A percentile compares a stretch with the other conserved stretches of the same genome.
phyloP scores from a whole-genome alignment of 2,329 filamentous ascomycete species.

The Harringtonia lauricola region DNA sequence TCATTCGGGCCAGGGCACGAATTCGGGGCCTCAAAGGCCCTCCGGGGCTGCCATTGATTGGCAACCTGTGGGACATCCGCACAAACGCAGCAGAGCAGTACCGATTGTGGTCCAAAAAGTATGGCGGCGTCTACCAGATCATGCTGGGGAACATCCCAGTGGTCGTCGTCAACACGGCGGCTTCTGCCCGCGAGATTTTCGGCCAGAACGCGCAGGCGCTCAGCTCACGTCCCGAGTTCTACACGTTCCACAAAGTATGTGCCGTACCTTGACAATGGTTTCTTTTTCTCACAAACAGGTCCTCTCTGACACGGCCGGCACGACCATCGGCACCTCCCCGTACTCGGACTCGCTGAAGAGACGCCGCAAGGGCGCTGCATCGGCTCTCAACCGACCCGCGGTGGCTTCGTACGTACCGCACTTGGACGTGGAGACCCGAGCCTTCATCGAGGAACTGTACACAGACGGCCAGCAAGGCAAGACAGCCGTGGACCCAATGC shows the following conservation, averaged over 20 bases:
- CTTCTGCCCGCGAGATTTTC: constrained; percentile 61
- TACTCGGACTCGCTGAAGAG: constrained; percentile 74
- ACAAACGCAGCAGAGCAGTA: constrained; percentile 5
- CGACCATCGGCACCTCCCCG: constrained; percentile 73
- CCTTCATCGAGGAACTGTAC: constrained; percentile 62
- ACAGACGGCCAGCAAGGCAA: constrained; percentile 12
- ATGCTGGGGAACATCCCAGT: constrained; percentile 61
- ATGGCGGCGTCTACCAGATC: constrained; percentile 53
- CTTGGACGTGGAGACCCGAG: constrained; percentile 62
- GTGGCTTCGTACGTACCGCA: constrained; percentile 71
- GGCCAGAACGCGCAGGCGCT: constrained; percentile 60
- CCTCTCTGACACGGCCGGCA: constrained; percentile 63
- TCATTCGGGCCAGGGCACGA: not conserved
- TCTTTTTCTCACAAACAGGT: not conserved
- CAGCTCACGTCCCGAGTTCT: constrained; percentile 65
- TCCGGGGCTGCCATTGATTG: constrained; percentile 5
- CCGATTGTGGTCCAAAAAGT: constrained; percentile 41
- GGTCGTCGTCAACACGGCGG: constrained; percentile 68
- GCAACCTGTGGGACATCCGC: constrained; percentile 8
- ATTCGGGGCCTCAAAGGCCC: constrained; percentile 6
- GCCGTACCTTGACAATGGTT: not conserved
- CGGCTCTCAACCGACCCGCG: constrained; percentile 59
- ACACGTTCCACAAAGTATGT: constrained; percentile 68
- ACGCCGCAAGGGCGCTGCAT: constrained; percentile 65
- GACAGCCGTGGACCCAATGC: constrained; percentile 54